phyloP scores from a whole-genome alignment of 371 early-diverging fungal species.

The Synchytrium microbalum region DNA sequence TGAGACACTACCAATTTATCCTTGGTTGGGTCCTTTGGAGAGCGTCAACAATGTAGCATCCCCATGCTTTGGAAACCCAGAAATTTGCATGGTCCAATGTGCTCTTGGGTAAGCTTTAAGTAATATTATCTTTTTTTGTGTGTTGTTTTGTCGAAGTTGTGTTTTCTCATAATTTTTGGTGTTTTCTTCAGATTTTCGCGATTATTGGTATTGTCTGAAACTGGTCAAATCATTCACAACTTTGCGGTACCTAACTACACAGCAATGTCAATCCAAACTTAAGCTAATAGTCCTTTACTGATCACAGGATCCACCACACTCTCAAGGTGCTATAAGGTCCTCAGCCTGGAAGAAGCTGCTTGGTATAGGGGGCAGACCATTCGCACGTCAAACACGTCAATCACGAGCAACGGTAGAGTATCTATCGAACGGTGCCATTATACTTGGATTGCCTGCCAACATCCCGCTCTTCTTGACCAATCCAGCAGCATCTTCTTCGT shows the following conservation, averaged over 20 bases:
- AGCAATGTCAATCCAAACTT: no score
- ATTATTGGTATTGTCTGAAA: not conserved
- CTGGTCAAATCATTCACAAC: not conserved
- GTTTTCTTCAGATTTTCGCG: not conserved
- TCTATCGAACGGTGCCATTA: not conserved
- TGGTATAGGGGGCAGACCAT: not conserved
- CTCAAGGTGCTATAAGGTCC: not conserved
- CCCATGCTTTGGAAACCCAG: not conserved
- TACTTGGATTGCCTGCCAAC: not conserved
- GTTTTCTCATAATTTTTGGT: no score
- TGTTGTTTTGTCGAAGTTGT: no score
- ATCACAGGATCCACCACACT: not conserved
- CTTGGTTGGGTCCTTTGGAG: not conserved
- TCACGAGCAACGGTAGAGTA: not conserved
- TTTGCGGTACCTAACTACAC: no score
- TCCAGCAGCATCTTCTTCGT: no score
- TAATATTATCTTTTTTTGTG: no score
- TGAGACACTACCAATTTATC: not conserved
- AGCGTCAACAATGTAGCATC: not conserved
- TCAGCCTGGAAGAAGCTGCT: not conserved
- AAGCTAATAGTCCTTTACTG: no score
- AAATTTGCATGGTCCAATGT: not conserved
- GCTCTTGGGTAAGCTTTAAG: not conserved
- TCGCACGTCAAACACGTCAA: not conserved
- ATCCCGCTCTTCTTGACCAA: no score